These are phyloP conservation scores for Citrus glauca DNA, from an alignment of 345 rosid species.

Conservation along the genomic window DNA sequence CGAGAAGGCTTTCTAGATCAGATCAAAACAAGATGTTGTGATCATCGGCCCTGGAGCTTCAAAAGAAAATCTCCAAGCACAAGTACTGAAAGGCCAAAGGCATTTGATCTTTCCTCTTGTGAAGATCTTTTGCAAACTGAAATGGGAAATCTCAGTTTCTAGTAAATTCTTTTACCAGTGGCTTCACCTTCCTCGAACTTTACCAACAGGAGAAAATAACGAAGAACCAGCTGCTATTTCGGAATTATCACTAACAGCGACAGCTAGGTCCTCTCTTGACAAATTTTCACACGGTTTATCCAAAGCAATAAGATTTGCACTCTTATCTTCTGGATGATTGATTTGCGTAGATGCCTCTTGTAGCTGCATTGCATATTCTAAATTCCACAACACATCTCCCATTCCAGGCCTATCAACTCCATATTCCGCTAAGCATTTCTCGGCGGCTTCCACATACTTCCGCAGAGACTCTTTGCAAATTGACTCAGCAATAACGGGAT, in stretches of 20 bases:
- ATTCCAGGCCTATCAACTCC: constrained; percentile 84
- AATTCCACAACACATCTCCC: constrained; percentile 86
- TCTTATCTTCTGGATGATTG: constrained; percentile 38
- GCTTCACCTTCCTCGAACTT: constrained; percentile 26
- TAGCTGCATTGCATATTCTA: constrained; percentile 80
- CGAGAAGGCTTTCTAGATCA: too few relatives aligned
- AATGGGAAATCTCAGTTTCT: neutral
- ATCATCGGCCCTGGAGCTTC: too few relatives aligned
- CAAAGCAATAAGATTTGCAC: constrained; percentile 18
- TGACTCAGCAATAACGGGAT: constrained; percentile 45
- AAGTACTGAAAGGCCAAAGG: too few relatives aligned
- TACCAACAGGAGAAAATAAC: constrained; percentile 20
- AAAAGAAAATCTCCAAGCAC: too few relatives aligned
- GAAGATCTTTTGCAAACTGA: neutral
- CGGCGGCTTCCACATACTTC: constrained; percentile 70
- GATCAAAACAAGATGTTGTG: too few relatives aligned
- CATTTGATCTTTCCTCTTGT: too few relatives aligned
- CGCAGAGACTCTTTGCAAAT: constrained; percentile 49
- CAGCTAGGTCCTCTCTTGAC: neutral
- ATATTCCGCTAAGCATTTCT: constrained; percentile 78
- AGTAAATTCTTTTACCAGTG: too few relatives aligned
- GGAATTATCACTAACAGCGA: constrained; percentile 18
- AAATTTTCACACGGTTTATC: constrained; percentile 4
- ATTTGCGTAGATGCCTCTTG: constrained; percentile 52
- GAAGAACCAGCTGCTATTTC: constrained; percentile 21